Evolutionary conservation across 495 filamentous ascomycete species (phyloP), one percentile per base, ranked within the genome.

Genomic region (Trichoderma erinaceum): DNA sequence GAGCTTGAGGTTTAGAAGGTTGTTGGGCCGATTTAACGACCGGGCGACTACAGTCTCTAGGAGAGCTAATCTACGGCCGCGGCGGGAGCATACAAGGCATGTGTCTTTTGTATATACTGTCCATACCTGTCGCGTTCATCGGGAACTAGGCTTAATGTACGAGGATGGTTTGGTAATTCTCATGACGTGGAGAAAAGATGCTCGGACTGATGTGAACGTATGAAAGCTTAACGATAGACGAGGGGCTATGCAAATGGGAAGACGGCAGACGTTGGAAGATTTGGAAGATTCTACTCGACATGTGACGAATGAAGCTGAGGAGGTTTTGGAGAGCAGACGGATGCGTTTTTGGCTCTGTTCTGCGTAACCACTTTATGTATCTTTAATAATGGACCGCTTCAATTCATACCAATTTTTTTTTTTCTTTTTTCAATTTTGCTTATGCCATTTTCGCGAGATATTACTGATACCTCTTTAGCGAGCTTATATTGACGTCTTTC

Each of bases 61-160:
- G 25, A 29, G 25, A 16, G 21, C 23, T 11, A 18, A 61, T 61
- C 56, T 32, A 18, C 56, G 13, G 56, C 56, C 12, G 48, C 48
- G 48, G 21, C 48, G 56, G 56, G 56, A 61, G n/a, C 56, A 61
- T 61, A 61, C 56, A 32, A 61, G 56, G 13, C 56, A 61, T 61
- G 56, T 61, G 56, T 61, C 56, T 61, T 61, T 61, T 61, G 56
- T 61, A 61, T 61, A 61, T 61, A 61, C 27, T 61, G 56, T 61
- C 56, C 29, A 61, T 61, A 61, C 56, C 25, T 10, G 56, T 23
- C 56, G 27, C 27, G 52, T 29, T 61, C 52, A 61, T 23, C 52
- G 10, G 10, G 56, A 61, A 61, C 13, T 32, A 32, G 56, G 56
- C 56, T 32, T 27, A 16, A 61, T 61, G 25, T 6, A 21, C 11